Conservation (phyloP, 2,329 filamentous ascomycete species). For the Monosporascus cannonballus region DNA sequence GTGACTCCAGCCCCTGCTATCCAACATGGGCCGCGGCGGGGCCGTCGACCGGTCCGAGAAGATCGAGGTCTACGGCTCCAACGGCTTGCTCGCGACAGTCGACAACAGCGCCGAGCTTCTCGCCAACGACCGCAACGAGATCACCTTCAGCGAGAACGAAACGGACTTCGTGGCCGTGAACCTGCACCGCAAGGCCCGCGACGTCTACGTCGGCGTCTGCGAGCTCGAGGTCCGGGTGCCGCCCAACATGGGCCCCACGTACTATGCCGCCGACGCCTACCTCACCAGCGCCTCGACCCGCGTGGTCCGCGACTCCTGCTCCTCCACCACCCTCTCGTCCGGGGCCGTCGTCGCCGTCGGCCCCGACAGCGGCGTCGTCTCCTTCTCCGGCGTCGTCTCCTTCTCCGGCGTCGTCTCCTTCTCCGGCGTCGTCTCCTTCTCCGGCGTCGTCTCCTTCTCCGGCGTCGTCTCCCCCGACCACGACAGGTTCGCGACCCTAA, state of each 20-base stretch:
- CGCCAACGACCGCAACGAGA: conserved; percentile 22
- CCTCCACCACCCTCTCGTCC: conserved; percentile 7
- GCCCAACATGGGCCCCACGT: conserved; percentile 12
- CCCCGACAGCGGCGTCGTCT: conserved; percentile 19
- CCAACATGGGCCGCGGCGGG: conserved; percentile 27
- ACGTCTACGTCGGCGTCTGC: conserved; percentile 23
- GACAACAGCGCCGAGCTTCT: conserved; percentile 12
- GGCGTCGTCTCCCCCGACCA: conserved; percentile 15
- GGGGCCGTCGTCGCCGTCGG: conserved; percentile 16
- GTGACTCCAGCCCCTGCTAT: conserved; percentile 26
- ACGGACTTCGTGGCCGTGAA: conserved; percentile 26
- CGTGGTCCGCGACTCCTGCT: conserved; percentile 17
- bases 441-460: conserved; percentile 21
- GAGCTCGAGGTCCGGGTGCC: conserved; percentile 28
- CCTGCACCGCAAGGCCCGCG: conserved; percentile 16
- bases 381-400: conserved; percentile 22
- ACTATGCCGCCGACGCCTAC: conserved; percentile 23
- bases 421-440: conserved; percentile 19
- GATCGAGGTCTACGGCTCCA: conserved; percentile 21
- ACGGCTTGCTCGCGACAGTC: conserved; percentile 12
- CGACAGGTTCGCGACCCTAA: conserved; percentile 7
- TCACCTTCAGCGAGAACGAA: conserved; percentile 19
- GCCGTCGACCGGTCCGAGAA: conserved; percentile 20
- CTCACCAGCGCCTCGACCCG: conserved; percentile 17
- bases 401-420: conserved; percentile 22